Base-by-base conservation (phyloP, 805 yeast genomes). In the Candida multigemmis region DNA sequence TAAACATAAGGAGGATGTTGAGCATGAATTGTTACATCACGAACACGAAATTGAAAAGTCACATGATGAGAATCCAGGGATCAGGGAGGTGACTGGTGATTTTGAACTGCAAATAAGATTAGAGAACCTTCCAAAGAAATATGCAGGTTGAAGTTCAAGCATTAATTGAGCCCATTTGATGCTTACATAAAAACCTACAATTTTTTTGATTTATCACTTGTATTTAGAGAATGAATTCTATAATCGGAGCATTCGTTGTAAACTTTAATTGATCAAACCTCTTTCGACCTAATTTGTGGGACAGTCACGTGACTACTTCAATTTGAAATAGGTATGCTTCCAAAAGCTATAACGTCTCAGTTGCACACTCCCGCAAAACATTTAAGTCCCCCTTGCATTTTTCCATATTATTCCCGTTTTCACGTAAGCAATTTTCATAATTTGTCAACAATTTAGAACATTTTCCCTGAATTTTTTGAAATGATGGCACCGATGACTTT, bases 1-100 rank as follows among this genome's bases (percentile, higher is more conserved):
- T 14, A 79, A 82, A 27, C 96, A 86, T 48, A 79, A 77, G 36
- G 96, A 86, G 48, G 96, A 86, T 48, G 71, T 81, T 6, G 95
- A 84, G 46, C 82, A 86, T 50, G 96, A 86, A 46, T 57, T 82
- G 30, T 63, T 83, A 35, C 91, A 79, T 47, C 94, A 83, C 48
- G 83, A 78, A 38, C 91, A 82, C 48, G 94, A 82, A 46, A 77
- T 82, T 28, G 91, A 79, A 36, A 80, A 71, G 40, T 25, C 59
- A 21, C 59, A 65, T 43, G 36, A 54, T 39, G 33, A 49, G 35
- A 24, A 36, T 7, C 55, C 56, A 2, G 44, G 37, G 10, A 40
- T 56, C 16, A 38, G 65, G 25, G 30, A 42, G 23, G 19, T 48
- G 11, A 43, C 60, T 4, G 60, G 55, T 12, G 27, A 38, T 14